A percentile compares a stretch with the other conserved stretches of the same genome.
Evolutionary conservation across 108 stramenopile genomes (phyloP).

Genomic region (Cyclostephanos invisitatus): DNA sequence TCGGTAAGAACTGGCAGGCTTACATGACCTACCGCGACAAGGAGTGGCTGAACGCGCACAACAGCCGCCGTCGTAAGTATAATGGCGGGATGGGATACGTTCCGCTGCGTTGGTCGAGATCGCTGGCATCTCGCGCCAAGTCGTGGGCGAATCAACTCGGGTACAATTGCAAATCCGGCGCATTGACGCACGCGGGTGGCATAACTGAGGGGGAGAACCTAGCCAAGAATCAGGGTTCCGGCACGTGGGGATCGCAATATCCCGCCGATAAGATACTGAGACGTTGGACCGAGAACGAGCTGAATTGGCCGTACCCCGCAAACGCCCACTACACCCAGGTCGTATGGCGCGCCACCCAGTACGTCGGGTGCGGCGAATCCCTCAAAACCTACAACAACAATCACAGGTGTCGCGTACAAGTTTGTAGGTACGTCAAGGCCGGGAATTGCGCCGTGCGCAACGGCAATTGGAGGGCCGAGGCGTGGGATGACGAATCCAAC

Average conservation of each 20-base stretch:
- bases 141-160: conserved; percentile 15
- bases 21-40: conserved; percentile 8
- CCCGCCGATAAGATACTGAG: conserved; percentile 12
- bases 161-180: conserved; percentile 17
- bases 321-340: conserved; percentile 33
- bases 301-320: conserved; percentile 12
- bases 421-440: conserved; percentile 18
- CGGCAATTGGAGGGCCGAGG: conserved; percentile 24
- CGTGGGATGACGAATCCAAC: conserved; percentile 25
- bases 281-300: conserved; percentile 32
- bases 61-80: conserved; percentile 14
- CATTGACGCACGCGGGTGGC: too few relatives aligned
- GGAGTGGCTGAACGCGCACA: conserved; percentile 13
- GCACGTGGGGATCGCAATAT: conserved; percentile 1
- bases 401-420: conserved; percentile 15
- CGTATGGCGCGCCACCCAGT: conserved; percentile 21
- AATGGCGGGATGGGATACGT: conserved; percentile 13
- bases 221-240: conserved; percentile 25
- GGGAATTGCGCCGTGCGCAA: conserved; percentile 20
- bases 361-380: conserved; percentile 25
- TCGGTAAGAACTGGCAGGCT: background rate
- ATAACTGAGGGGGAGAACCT: conserved; percentile 30
- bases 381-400: background rate
- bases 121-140: conserved; percentile 15
- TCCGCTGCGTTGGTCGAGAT: conserved; percentile 17